Base-by-base conservation (phyloP, 2,329 filamentous ascomycete genomes). In the Arthrinium phaeospermum region DNA sequence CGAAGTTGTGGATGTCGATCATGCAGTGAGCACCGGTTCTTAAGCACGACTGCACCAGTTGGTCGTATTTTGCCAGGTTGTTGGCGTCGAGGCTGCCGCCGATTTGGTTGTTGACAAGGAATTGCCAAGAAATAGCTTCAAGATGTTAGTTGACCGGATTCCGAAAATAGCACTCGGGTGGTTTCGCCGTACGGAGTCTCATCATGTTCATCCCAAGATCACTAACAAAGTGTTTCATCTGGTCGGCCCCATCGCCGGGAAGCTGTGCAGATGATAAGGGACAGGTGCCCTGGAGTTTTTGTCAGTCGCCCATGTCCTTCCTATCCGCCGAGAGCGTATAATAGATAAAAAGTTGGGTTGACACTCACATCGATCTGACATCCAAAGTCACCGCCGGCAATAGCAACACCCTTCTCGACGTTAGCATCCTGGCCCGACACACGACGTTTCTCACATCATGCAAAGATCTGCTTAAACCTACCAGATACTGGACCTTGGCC, bases 1-100 rank as follows among this genome's bases (percentile, higher is more conserved):
- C 90, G 80, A 85, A 89, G 79, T 89, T 89, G 82, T 89, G 86
- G 41, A 89, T 79, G 72, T 91, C 89, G 71, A 92, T 82, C 76
- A 91, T 88, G 79, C 90, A 92, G 74, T 85, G 81, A 1, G 89
- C 87, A 30, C 89, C 89, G 0, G 88, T 88, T 24, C 78, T 81
- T 24, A 91, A 81, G 75, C 90, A 92, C 37, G 84, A 85, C 75
- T 90, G 85, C 30, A 91, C 83, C 12, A 91, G 80, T 37, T 84
- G 81, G 76, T 91, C 85, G 76, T 90, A 91, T 49, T 85, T 83
- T 2, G 77, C 85, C 30, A 87, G 78, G 72, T 89, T 89, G 16
- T 76, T 79, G 19, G 80, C 68, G 76, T 90, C 81, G 45, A 92
- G 82, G 16, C 80, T 82, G 30, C 83, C 86, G 37, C 87, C 87